A percentile compares a stretch with the other conserved stretches of the same genome.
Conservation (phyloP, 345 rosid species). For the Tarenaya hassleriana region DNA sequence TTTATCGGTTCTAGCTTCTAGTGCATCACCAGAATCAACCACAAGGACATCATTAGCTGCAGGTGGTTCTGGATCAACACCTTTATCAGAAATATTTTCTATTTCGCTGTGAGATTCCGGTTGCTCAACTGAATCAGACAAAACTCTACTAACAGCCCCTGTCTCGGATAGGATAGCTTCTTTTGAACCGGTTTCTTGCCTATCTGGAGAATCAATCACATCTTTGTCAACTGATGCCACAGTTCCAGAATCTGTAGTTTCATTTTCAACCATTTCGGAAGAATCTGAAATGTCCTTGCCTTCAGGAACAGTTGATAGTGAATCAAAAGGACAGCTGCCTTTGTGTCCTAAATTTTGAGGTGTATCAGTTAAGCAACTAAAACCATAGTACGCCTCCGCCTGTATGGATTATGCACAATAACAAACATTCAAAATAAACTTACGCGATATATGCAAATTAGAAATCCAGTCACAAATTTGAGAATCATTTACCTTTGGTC, state of each 20-base stretch:
- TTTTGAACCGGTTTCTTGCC: constrained; percentile 17
- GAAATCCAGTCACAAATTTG: constrained; percentile 5
- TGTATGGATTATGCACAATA: constrained; percentile 12
- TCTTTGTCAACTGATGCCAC: constrained; percentile 17
- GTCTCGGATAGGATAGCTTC: constrained; percentile 16
- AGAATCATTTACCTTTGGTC: constrained; percentile 27
- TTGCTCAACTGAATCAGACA: constrained; percentile 12
- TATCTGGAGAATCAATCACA: constrained; percentile 20
- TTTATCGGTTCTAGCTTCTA: constrained; percentile 13
- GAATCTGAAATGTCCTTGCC: constrained; percentile 24
- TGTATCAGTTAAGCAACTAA: constrained; percentile 20
- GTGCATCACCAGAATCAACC: constrained; percentile 14
- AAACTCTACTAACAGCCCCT: constrained; percentile 9
- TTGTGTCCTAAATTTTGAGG: constrained; percentile 13
- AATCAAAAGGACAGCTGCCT: constrained; percentile 15
- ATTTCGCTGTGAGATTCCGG: constrained; percentile 5
- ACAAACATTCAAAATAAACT: constrained; percentile 17
- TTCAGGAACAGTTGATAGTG: constrained; percentile 19
- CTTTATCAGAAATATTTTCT: constrained; percentile 10
- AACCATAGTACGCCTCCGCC: constrained; percentile 30
- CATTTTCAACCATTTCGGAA: constrained; percentile 26
- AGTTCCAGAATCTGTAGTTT: constrained; percentile 14
- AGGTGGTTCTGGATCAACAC: constrained; percentile 13
- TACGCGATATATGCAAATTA: constrained; percentile 1
- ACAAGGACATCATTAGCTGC: constrained; percentile 18